Conservation (phyloP, 2,329 filamentous ascomycete species). For the Byssoonygena ceratinophila region DNA sequence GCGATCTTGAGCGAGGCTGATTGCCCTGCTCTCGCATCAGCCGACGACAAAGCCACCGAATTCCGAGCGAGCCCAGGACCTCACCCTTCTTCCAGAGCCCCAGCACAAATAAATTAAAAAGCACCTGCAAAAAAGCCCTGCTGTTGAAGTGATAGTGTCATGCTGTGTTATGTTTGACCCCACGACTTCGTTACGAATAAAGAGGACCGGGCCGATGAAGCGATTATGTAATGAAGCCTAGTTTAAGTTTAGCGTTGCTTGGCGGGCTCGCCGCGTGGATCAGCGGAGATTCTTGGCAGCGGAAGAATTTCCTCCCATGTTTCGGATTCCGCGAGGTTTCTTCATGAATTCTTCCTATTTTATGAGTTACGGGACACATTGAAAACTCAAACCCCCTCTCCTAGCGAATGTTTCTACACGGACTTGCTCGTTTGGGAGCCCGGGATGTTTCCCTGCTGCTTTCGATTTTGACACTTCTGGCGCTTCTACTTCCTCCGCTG, state of each 20-base stretch:
- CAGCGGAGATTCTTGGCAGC: not conserved
- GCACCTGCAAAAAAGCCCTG: not conserved
- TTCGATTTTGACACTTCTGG: not conserved
- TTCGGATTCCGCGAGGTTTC: not conserved
- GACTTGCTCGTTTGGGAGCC: too few relatives aligned
- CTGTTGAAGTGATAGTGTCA: not conserved
- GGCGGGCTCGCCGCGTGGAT: not conserved
- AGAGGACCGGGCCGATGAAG: not conserved
- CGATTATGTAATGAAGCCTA: not conserved
- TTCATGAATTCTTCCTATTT: not conserved
- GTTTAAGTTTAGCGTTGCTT: not conserved
- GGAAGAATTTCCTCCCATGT: not conserved
- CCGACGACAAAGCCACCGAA: not conserved
- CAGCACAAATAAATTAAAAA: not conserved
- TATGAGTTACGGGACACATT: too few relatives aligned
- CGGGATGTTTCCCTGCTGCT: not conserved
- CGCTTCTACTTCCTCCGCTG: not conserved
- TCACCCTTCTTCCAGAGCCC: not conserved
- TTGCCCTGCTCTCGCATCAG: constrained; percentile 8
- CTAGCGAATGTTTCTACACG: too few relatives aligned
- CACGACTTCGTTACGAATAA: not conserved
- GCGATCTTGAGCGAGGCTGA: constrained; percentile 6
- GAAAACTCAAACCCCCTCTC: too few relatives aligned
- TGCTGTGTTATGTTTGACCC: not conserved
- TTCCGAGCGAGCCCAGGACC: not conserved